Evolutionary conservation across 73 alveolate species (phyloP), one percentile per base, ranked within the genome.

Genomic region (Effrenium voratum): DNA sequence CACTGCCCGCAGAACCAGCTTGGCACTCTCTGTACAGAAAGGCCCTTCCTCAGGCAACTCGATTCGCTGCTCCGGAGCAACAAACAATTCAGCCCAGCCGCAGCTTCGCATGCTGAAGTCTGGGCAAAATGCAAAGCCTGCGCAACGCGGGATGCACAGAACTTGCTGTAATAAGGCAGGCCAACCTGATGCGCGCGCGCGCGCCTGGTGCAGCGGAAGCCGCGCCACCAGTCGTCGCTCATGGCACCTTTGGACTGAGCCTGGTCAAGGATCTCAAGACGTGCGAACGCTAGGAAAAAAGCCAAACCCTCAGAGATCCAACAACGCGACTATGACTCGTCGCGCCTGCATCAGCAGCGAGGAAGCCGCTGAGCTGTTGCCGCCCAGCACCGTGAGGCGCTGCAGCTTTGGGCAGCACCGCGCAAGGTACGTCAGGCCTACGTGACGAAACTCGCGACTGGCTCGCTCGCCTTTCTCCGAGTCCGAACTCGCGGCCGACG

Each of bases 141-240:
- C 77, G 15, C 16, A 5, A 36, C 44, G 28, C 19, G 32, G 12
- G 46, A 2, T 34, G 50, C n/a, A n/a, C n/a, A n/a, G n/a, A n/a
- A n/a, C n/a, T n/a, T n/a, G n/a, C n/a, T n/a, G n/a, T n/a, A n/a
- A n/a, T n/a, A n/a, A n/a, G n/a, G n/a, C n/a, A n/a, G n/a, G n/a
- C n/a, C n/a, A n/a, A n/a, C n/a, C n/a, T n/a, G n/a, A n/a, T n/a
- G n/a, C n/a, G n/a, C n/a, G n/a, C n/a, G n/a, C n/a, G n/a, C n/a
- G n/a, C 22, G 97, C 97, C 97, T 90, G 55, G 97, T 90, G 87
- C 97, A 90, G 13, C 97, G 72, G 55, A 90, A 90, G 75, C 97
- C 97, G 32, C 97, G 47, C 97, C 97, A 90, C 97, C 97, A 90
- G 87, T 90, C 97, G 50, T 90, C 97, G 87, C 97, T 90, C 97